Conservation (phyloP, 192 early-diverging fungal genomes). For the Podila horticola region DNA sequence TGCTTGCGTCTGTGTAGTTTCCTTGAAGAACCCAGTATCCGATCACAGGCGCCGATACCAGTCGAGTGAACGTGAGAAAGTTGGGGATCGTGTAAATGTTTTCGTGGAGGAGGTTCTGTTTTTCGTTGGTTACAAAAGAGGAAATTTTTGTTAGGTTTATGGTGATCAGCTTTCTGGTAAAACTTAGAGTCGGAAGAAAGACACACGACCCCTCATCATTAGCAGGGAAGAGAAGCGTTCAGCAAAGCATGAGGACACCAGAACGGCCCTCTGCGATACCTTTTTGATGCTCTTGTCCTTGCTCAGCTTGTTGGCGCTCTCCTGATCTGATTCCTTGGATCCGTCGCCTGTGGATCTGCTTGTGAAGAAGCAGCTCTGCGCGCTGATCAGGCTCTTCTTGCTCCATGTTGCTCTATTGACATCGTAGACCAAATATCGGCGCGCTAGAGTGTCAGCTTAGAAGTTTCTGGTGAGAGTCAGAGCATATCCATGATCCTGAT, state of each 20-base stretch:
- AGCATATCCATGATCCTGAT: too few relatives aligned
- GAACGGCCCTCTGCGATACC: conserved; percentile 4
- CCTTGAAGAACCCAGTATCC: conserved; percentile 88
- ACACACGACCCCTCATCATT: neutral
- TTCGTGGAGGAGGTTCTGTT: conserved; percentile 57
- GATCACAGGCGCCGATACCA: conserved; percentile 85
- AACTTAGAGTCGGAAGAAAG: neutral
- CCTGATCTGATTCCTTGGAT: neutral
- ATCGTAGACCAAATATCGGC: too few relatives aligned
- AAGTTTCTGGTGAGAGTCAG: too few relatives aligned
- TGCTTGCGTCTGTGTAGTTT: conserved; percentile 75
- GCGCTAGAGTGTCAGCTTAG: too few relatives aligned
- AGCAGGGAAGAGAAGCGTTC: neutral
- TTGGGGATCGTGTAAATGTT: conserved; percentile 95
- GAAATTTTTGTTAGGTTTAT: neutral
- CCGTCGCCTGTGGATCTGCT: conserved; percentile 2
- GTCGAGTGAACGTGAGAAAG: conserved; percentile 81
- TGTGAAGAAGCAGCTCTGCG: conserved; percentile 18
- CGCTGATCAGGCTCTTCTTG: conserved; percentile 12
- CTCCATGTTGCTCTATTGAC: conserved; percentile 16
- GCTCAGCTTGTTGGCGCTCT: neutral
- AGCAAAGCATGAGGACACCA: neutral
- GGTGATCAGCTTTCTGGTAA: neutral
- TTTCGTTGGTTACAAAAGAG: neutral
- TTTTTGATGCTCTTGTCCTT: conserved; percentile 25